Percentiles rank a stretch among this genome's conserved stretches.
Evolutionary conservation across 371 early-diverging fungal species (phyloP).

Genomic region (Syncephalastrum monosporum): DNA sequence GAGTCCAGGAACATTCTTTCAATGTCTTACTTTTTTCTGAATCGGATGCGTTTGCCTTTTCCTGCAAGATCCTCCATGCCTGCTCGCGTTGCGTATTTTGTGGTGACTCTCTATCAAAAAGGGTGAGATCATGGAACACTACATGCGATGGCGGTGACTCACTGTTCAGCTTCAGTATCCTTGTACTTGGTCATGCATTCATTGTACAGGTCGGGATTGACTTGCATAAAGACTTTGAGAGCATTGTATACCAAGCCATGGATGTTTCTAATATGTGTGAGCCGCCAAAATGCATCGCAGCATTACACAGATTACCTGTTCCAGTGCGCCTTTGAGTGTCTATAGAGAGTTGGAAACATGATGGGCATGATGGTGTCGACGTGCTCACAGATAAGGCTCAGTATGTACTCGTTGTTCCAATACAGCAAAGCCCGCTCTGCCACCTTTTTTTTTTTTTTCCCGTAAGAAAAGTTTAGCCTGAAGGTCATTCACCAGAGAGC

Average conservation of each 20-base stretch:
- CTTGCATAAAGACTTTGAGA: slow-evolving; percentile 90
- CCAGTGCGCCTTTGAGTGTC: slow-evolving; percentile 95
- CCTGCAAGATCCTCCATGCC: slow-evolving; percentile 5
- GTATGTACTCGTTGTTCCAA: slow-evolving; percentile 97
- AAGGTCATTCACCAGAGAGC: background rate
- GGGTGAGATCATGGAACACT: background rate
- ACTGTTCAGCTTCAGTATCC: slow-evolving; percentile 10
- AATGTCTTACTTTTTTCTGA: no score
- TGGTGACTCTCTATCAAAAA: slow-evolving; percentile 1
- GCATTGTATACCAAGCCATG: slow-evolving; percentile 94
- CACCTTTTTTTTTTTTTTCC: slow-evolving; percentile 45
- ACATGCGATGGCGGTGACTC: background rate
- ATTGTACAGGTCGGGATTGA: slow-evolving; percentile 89
- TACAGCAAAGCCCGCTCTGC: slow-evolving; percentile 96
- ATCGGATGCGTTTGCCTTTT: slow-evolving; percentile 1
- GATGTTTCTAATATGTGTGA: slow-evolving; percentile 65
- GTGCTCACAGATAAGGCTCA: slow-evolving; percentile 89
- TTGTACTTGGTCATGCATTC: slow-evolving; percentile 77
- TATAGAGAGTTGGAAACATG: slow-evolving; percentile 87
- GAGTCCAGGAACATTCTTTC: no score
- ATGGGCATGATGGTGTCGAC: slow-evolving; percentile 88
- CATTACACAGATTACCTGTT: slow-evolving; percentile 64
- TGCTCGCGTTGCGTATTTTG: background rate
- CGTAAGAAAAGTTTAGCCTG: background rate
- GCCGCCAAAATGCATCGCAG: background rate